A percentile compares a stretch with the other conserved stretches of the same genome.
Evolutionary conservation across 192 early-diverging fungal species (phyloP).

Genomic region (Thoreauomyces humboldtii): DNA sequence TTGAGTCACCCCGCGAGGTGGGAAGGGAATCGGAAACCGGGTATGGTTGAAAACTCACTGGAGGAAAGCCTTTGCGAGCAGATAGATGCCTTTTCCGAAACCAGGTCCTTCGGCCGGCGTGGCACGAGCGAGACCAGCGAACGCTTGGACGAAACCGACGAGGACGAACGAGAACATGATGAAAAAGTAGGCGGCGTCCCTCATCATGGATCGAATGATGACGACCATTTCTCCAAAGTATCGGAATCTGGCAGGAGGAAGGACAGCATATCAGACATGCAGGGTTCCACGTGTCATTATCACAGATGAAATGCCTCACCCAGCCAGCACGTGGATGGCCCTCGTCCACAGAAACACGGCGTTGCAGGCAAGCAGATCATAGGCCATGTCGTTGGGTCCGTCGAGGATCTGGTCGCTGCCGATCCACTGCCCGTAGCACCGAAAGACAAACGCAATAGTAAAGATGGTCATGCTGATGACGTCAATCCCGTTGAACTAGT

Average conservation of each 20-base stretch:
- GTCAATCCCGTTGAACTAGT: slow-evolving; percentile 23
- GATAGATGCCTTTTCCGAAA: slow-evolving; percentile 5
- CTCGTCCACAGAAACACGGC: slow-evolving; percentile 29
- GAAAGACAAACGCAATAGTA: slow-evolving; percentile 5
- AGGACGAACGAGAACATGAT: slow-evolving; percentile 28
- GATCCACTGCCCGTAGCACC: background rate
- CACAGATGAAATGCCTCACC: background rate
- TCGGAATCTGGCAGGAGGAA: slow-evolving; percentile 10
- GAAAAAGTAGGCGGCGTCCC: slow-evolving; percentile 24
- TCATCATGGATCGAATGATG: slow-evolving; percentile 26
- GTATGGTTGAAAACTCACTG: slow-evolving; percentile 8
- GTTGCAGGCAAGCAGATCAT: slow-evolving; percentile 28
- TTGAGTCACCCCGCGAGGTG: too few relatives aligned
- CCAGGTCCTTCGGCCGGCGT: slow-evolving; percentile 15
- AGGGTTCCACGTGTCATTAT: too few relatives aligned
- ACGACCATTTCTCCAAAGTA: slow-evolving; percentile 35
- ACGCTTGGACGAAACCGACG: slow-evolving; percentile 26
- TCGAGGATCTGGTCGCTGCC: slow-evolving; percentile 17
- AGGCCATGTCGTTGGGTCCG: slow-evolving; percentile 19
- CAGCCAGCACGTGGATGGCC: slow-evolving; percentile 14
- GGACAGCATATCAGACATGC: background rate
- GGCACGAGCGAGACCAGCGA: slow-evolving; percentile 20
- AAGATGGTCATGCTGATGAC: slow-evolving; percentile 13
- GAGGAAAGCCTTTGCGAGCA: slow-evolving; percentile 23
- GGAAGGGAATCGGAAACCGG: too few relatives aligned